Evolutionary conservation across 1,284 basidiomycete species (phyloP).

Genomic region (Rhodotorula sp.): DNA sequence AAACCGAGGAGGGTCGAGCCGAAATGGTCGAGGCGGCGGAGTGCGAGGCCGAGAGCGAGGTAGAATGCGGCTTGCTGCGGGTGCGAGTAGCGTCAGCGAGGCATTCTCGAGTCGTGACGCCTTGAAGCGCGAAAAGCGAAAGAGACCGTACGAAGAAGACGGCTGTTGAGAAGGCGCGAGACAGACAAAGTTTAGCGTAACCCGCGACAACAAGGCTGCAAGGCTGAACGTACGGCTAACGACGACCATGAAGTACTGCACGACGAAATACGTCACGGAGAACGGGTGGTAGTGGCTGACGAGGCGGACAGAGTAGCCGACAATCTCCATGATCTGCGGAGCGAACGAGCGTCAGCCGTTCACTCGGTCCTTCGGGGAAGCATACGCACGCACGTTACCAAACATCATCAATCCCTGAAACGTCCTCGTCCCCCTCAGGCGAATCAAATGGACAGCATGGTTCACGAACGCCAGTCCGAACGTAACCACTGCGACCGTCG

Average conservation of each 20-base stretch:
- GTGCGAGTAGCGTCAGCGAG: too few relatives aligned
- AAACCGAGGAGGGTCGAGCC: constrained; percentile 14
- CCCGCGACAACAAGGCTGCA: too few relatives aligned
- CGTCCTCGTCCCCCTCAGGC: constrained; percentile 18
- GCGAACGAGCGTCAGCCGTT: background rate
- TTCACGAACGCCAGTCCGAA: constrained; percentile 46
- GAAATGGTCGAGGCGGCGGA: constrained; percentile 36
- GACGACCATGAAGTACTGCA: constrained; percentile 53
- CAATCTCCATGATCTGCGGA: constrained; percentile 35
- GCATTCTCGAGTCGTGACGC: too few relatives aligned
- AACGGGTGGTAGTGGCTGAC: constrained; percentile 37
- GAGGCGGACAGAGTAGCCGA: constrained; percentile 38
- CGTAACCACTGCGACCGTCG: constrained; percentile 44
- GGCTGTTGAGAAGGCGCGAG: too few relatives aligned
- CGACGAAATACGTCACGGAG: constrained; percentile 40
- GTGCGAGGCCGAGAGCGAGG: constrained; percentile 45
- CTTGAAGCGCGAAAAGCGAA: too few relatives aligned
- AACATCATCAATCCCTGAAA: constrained; percentile 34
- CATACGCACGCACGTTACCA: constrained; percentile 5
- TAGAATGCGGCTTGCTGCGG: constrained; percentile 47
- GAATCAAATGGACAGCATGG: constrained; percentile 43
- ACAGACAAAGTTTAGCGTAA: too few relatives aligned
- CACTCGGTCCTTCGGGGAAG: too few relatives aligned
- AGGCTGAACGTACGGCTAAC: constrained; percentile 51
- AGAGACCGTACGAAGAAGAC: too few relatives aligned